Evolutionary conservation across 164 flowering plant genomes (phyloP), one percentile per base, ranked within the genome.

Genomic region (Protea cynaroides): DNA sequence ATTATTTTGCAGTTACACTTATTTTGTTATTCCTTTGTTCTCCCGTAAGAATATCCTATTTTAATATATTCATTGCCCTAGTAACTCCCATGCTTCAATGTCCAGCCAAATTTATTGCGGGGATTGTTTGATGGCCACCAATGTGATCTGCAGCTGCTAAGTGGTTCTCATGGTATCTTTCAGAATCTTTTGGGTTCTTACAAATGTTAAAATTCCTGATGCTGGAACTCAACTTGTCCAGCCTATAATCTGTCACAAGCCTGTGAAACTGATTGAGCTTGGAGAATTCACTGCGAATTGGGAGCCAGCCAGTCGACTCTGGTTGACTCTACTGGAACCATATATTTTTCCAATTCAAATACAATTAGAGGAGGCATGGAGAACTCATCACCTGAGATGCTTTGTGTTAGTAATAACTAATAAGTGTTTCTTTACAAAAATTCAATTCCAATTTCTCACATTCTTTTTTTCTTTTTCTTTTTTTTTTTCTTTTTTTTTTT

Each of bases 91-190:
- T 67, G 53, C 37, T 62, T 69, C 72, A 7, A 25, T 72, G 10
- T 70, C 40, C 83, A 88, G 95, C 57, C 74, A 40, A 71, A 68
- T 71, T 67, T 73, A 36, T 63, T 78, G 43, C 58, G 36, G 61
- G 63, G 69, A 69, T 66, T 63, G 43, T 65, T 71, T 65, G 63
- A 64, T 34, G 55, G 73, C 53, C 75, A 65, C 62, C 64, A 51
- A 46, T 68, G 66, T 64, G 70, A 66, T 61, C 50, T 65, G 64
- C 63, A 62, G 58, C 80, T 37, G 58, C 72, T 71, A 69, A 65
- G 64, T 70, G 72, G 52, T 73, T 43, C 63, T 54, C 69, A 79
- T 76, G 87, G 96, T 88, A 80, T 57, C 46, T 76, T 64, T 50
- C 61, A 29, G 44, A 23, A 34, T 59, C 52, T 60, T 22, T 65